Percentiles rank a stretch among this genome's conserved stretches.
Evolutionary conservation across 1,139 yeast species (phyloP).

Genomic region (Protomyces arabidopsidicola): DNA sequence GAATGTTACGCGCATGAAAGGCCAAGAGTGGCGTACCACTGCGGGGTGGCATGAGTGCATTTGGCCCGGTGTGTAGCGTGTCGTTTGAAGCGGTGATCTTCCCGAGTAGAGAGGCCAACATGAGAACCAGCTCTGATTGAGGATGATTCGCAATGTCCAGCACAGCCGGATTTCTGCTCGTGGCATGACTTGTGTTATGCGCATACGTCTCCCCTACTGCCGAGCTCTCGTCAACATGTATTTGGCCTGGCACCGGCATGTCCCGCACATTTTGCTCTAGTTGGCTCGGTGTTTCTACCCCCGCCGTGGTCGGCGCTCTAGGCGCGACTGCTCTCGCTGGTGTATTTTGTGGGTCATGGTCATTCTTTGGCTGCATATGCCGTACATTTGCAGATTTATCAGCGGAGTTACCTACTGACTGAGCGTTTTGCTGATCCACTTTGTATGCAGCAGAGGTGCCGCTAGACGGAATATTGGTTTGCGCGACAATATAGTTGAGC

Average conservation of each 20-base stretch:
- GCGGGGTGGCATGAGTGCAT: constrained; percentile 17
- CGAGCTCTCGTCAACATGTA: not conserved
- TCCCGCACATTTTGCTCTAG: not conserved
- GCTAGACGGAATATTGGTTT: not conserved
- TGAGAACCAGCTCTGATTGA: constrained; percentile 68
- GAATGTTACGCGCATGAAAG: constrained; percentile 92
- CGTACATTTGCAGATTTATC: not conserved
- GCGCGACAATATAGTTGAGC: not conserved
- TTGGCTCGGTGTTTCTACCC: not conserved
- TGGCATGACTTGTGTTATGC: not conserved
- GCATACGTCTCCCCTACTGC: not conserved
- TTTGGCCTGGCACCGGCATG: not conserved
- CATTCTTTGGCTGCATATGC: not conserved
- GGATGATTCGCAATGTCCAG: constrained; percentile 80
- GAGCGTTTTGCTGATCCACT: not conserved
- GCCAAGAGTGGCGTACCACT: constrained; percentile 68
- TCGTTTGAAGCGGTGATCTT: constrained; percentile 93
- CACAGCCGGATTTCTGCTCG: not conserved
- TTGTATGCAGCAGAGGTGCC: not conserved
- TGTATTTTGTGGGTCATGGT: not conserved
- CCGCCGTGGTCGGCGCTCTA: not conserved
- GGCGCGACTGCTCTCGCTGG: not conserved
- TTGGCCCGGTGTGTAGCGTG: constrained; percentile 37
- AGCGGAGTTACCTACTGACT: not conserved
- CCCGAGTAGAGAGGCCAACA: constrained; percentile 79